Evolutionary conservation across 257 asterid genomes (phyloP).

Genomic region (Hygrophila difformis): DNA sequence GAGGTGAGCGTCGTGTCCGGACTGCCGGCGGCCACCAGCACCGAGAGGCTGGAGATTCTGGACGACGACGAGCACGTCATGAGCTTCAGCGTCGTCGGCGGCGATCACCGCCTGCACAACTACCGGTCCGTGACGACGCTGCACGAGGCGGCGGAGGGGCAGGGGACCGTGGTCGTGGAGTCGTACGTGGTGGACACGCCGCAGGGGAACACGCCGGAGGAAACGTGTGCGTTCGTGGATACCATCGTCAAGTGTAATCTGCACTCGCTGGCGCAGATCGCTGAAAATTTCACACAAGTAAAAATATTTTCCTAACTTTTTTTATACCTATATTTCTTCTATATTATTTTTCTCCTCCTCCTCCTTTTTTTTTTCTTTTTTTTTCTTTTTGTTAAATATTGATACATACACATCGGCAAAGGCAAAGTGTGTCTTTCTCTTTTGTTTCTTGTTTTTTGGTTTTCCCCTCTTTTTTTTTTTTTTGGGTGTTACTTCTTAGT

Average conservation of each 20-base stretch:
- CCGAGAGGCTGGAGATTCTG: constrained; percentile 54
- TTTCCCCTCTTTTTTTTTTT: too few species aligned
- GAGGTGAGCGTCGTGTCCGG: constrained; percentile 66
- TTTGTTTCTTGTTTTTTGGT: too few species aligned
- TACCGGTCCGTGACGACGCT: constrained; percentile 57
- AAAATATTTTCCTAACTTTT: not conserved
- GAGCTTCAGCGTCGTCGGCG: constrained; percentile 64
- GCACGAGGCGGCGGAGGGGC: constrained; percentile 18
- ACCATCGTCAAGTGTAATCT: constrained; percentile 61
- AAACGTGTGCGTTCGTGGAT: constrained; percentile 50
- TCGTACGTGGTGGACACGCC: constrained; percentile 65
- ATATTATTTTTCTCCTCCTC: constrained; percentile 7
- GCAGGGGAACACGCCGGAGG: constrained; percentile 51
- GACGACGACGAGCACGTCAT: constrained; percentile 56
- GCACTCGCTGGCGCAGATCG: constrained; percentile 51
- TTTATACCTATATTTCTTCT: not conserved
- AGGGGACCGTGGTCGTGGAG: constrained; percentile 46
- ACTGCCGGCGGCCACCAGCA: constrained; percentile 49
- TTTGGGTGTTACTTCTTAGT: too few species aligned
- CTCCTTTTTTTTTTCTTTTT: not conserved
- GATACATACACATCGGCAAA: too few species aligned
- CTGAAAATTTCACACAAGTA: constrained; percentile 27
- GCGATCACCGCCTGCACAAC: constrained; percentile 49
- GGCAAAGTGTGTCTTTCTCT: too few species aligned
- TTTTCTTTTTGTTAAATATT: too few species aligned